Base-by-base conservation (phyloP, 768 basidiomycete species). In the Guyanaporus albipodus region DNA sequence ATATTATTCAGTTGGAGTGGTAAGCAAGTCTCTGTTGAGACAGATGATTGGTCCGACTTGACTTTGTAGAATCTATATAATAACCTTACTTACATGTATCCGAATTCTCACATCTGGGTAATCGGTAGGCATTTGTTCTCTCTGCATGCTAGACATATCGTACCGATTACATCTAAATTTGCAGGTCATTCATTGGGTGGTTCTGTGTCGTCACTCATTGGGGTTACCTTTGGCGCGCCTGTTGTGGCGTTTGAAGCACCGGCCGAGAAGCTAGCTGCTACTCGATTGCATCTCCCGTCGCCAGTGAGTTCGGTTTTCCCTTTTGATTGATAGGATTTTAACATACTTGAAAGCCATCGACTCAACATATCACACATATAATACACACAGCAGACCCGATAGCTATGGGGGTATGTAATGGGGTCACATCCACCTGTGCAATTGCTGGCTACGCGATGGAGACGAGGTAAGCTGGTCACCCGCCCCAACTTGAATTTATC, bases 311-410 rank as follows among this genome's bases (percentile, higher is more conserved):
- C 34, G 10, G 9, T 23, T n/a, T 10, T 15, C 14, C 1, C 34
- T 45, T 37, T 24, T 32, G 3, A 9, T 6, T 15, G 23, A 26
- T 17, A 32, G 23, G 43, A 18, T 42, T 21, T 47, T 48, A 2
- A 57, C 24, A 21, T 36, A 36, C 14, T 38, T 4, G 24, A 15
- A 55, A 87, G 85, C 86, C 84, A 0, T 82, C 83, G 2, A 74
- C 74, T 0, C 78, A 82, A 4, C 87, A 89, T 52, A 73, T 95
- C 33, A 92, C 86, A 0, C 91, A 97, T 58, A 74, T 97, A 8
- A 95, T 88, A 59, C 87, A 97, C 61, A 97, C 87, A 1, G 94
- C 86, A 18, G 95, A 98, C 73, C 94, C 94, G 0, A 89, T 97
- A 28, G 79, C 94, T 4, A 87, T 88, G 79, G 89, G 88, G 1